Evolutionary conservation across 176 grass and related monocot species (phyloP).

Genomic region (Canna indica): DNA sequence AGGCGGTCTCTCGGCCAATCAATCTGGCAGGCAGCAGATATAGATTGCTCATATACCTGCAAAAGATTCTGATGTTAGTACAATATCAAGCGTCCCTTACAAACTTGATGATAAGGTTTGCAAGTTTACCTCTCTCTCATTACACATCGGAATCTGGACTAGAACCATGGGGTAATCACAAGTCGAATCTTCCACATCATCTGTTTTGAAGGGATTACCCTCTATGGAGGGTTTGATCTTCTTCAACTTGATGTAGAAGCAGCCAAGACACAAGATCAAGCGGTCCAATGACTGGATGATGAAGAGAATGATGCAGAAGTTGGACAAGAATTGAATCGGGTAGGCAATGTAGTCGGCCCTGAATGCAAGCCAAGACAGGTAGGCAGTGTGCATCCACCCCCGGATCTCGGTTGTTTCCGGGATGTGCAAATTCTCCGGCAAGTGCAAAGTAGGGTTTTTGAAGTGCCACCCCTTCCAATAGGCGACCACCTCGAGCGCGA

Average conservation of each 20-base stretch:
- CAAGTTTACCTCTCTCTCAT: conserved; percentile 68
- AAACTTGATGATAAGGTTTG: not conserved
- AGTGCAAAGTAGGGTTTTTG: conserved; percentile 13
- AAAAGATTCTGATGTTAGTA: conserved; percentile 1
- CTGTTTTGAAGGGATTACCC: conserved; percentile 22
- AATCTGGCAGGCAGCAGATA: conserved; percentile 70
- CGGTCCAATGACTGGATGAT: conserved; percentile 68
- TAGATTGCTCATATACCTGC: conserved; percentile 92
- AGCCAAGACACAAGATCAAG: conserved; percentile 65
- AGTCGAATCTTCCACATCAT: conserved; percentile 27
- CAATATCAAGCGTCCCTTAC: not conserved
- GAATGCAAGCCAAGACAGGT: conserved; percentile 52
- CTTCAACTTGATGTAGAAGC: conserved; percentile 79
- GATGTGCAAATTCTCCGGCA: conserved; percentile 14
- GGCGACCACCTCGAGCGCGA: conserved; percentile 56
- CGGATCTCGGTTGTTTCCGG: conserved; percentile 41
- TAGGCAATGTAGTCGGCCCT: conserved; percentile 57
- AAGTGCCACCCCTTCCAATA: conserved; percentile 73
- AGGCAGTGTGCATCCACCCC: conserved; percentile 42
- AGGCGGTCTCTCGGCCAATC: conserved; percentile 78
- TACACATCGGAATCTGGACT: conserved; percentile 96
- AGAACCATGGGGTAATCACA: conserved; percentile 72
- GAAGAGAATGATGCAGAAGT: conserved; percentile 76
- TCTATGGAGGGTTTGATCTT: conserved; percentile 45
- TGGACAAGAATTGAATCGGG: conserved; percentile 53